These are phyloP conservation scores for Termitomyces sp. DNA, from an alignment of 768 basidiomycete species.

Conservation along the genomic window DNA sequence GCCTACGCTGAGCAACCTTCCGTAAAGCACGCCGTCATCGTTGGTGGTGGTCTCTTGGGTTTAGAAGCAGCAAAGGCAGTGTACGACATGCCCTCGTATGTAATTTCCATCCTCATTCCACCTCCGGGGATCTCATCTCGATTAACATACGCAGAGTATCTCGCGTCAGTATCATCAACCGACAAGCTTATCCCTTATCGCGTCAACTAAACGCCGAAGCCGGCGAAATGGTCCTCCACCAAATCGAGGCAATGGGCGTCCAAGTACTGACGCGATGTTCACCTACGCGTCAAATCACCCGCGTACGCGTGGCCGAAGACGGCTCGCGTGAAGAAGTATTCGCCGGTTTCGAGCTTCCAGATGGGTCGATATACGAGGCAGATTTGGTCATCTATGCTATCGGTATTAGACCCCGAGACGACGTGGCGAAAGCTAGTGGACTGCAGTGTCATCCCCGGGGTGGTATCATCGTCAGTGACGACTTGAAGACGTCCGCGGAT, in stretches of 20 bases:
- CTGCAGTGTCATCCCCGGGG: slow-evolving; percentile 46
- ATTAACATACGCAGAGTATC: neutral
- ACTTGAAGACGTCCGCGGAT: slow-evolving; percentile 50
- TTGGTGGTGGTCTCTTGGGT: slow-evolving; percentile 71
- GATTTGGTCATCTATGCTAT: slow-evolving; percentile 65
- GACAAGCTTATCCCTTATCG: slow-evolving; percentile 2
- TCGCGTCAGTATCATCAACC: slow-evolving; percentile 7
- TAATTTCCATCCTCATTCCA: neutral
- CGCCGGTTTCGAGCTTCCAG: slow-evolving; percentile 45
- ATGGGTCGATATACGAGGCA: slow-evolving; percentile 42
- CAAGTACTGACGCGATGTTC: slow-evolving; percentile 7
- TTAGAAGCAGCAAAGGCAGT: slow-evolving; percentile 61
- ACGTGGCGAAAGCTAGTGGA: slow-evolving; percentile 47
- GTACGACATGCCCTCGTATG: slow-evolving; percentile 15
- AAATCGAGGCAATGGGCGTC: slow-evolving; percentile 17
- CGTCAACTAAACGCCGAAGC: slow-evolving; percentile 27
- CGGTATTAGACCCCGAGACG: slow-evolving; percentile 69
- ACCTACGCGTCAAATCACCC: slow-evolving; percentile 5
- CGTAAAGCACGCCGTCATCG: slow-evolving; percentile 48
- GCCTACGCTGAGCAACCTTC: slow-evolving; percentile 46
- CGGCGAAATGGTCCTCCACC: slow-evolving; percentile 18
- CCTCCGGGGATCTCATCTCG: neutral
- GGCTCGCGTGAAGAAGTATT: slow-evolving; percentile 26
- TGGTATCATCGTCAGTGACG: slow-evolving; percentile 58
- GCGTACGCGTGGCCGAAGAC: neutral